Percentiles rank a stretch among this genome's conserved stretches.
Conservation (phyloP, 2,329 filamentous ascomycete species). For the Clonostachys solani region DNA sequence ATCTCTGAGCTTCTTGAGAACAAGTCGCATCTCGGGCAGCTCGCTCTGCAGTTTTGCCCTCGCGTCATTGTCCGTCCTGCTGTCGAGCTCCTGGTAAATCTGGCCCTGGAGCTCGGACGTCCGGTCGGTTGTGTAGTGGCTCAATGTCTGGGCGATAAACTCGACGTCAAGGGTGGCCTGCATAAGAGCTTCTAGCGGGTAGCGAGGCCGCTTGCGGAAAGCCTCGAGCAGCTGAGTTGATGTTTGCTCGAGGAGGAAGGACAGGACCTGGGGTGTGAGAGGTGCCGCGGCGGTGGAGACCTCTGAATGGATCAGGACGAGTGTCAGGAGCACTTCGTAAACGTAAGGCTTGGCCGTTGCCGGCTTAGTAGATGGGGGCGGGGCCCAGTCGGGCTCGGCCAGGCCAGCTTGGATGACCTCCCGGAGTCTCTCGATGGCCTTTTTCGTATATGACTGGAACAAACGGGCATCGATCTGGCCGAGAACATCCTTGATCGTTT, state of each 20-base stretch:
- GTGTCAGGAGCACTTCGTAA: constrained; percentile 76
- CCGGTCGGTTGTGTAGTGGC: constrained; percentile 80
- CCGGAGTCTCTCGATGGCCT: constrained; percentile 64
- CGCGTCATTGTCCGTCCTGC: constrained; percentile 83
- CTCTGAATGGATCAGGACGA: constrained; percentile 90
- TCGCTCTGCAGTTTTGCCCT: constrained; percentile 77
- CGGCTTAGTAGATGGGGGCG: constrained; percentile 52
- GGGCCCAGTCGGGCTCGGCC: constrained; percentile 66
- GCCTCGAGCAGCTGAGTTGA: constrained; percentile 77
- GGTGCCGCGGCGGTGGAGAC: constrained; percentile 75
- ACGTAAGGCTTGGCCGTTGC: constrained; percentile 81
- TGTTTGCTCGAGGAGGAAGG: constrained; percentile 79
- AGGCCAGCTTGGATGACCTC: constrained; percentile 72
- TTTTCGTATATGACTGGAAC: constrained; percentile 87
- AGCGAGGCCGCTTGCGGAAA: constrained; percentile 65
- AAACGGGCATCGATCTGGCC: constrained; percentile 85
- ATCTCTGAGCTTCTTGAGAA: constrained; percentile 80
- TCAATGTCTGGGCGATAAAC: constrained; percentile 91
- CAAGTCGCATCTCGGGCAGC: constrained; percentile 81
- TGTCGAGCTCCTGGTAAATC: constrained; percentile 89
- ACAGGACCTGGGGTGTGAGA: constrained; percentile 77
- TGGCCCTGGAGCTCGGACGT: constrained; percentile 79
- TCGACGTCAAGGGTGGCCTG: constrained; percentile 97
- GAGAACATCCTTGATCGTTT: constrained; percentile 86
- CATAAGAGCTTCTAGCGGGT: constrained; percentile 80